Conservation (phyloP, 2,329 filamentous ascomycete species). For the Hymenoscyphus infarciens region DNA sequence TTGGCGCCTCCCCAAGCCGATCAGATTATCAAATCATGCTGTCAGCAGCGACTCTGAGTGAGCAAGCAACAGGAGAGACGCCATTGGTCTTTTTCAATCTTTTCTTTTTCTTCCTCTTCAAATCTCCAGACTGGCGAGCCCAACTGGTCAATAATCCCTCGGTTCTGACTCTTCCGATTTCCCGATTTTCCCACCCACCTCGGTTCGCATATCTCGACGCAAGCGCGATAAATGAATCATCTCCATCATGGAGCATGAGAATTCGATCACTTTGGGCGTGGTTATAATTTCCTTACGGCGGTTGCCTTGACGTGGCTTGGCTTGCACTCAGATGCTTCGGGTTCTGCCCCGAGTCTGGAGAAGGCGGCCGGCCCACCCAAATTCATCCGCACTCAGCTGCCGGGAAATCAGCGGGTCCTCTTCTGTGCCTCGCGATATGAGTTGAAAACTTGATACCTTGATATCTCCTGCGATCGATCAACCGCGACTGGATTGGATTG, state of each 20-base stretch:
- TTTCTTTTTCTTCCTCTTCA: too few relatives aligned
- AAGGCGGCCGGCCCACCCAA: conserved; percentile 7
- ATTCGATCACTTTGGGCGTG: background rate
- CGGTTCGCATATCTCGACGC: background rate
- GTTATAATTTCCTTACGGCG: background rate
- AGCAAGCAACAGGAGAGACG: background rate
- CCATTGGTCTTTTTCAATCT: background rate
- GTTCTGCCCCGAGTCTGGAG: conserved; percentile 1
- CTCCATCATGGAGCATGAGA: background rate
- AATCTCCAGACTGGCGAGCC: background rate
- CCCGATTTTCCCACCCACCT: background rate
- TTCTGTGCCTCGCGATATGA: conserved; percentile 13
- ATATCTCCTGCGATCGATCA: conserved; percentile 3
- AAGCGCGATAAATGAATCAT: background rate
- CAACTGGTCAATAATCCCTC: background rate
- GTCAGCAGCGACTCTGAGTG: background rate
- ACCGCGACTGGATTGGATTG: conserved; percentile 1
- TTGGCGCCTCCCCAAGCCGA: background rate
- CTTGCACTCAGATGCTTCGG: background rate
- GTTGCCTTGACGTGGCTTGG: conserved; percentile 7
- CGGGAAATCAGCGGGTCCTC: conserved; percentile 13
- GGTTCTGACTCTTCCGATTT: background rate
- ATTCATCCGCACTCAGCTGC: conserved; percentile 16
- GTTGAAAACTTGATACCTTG: background rate
- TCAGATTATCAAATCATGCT: conserved; percentile 2